A percentile compares a stretch with the other conserved stretches of the same genome.
phyloP scores from a whole-genome alignment of 306 rosid genomes.

The Casuarina cunninghamiana region DNA sequence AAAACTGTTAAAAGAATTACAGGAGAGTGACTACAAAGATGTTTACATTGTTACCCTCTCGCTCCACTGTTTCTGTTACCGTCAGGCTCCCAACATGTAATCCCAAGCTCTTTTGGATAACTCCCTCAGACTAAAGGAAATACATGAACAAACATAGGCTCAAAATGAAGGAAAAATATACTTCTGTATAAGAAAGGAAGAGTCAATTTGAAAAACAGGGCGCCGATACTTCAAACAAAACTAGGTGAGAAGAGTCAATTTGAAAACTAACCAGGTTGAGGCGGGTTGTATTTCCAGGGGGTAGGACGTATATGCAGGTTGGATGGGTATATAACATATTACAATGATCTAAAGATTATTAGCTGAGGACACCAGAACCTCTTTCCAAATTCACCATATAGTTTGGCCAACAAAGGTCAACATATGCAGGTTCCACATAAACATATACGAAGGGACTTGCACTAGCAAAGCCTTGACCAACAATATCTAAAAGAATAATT shows the following conservation, averaged over 20 bases:
- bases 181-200: neutral
- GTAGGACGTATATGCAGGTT: neutral
- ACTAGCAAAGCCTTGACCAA: neutral
- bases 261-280: neutral
- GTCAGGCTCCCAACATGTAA: neutral
- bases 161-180: neutral
- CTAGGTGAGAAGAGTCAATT: neutral
- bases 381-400: neutral
- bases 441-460: neutral
- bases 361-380: neutral
- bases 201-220: neutral
- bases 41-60: slow-evolving; percentile 1
- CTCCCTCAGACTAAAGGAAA: neutral
- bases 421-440: neutral
- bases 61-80: neutral
- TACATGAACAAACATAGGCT: neutral
- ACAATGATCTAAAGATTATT: neutral
- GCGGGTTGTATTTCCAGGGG: neutral
- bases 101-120: neutral
- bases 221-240: neutral
- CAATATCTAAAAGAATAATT: neutral
- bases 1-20: no score
- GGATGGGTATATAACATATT: neutral
- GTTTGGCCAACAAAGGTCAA: neutral
- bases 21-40: neutral